A percentile compares a stretch with the other conserved stretches of the same genome.
These are phyloP conservation scores for Nephelium lappaceum DNA, from an alignment of 345 rosid genomes.

Conservation along the genomic window DNA sequence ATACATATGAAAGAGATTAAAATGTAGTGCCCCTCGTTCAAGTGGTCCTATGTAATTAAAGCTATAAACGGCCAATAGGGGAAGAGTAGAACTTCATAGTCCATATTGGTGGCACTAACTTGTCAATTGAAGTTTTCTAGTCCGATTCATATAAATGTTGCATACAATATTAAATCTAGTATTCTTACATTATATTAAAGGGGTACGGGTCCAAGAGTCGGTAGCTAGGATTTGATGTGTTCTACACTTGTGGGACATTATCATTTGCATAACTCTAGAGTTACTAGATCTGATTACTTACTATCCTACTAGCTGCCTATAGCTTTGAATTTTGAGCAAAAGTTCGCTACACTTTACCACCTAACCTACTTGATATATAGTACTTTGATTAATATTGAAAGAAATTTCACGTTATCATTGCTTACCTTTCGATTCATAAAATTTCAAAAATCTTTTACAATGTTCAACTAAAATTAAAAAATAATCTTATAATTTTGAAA, in stretches of 20 bases:
- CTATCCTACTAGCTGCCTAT: too few species aligned
- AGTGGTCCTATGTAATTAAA: background rate
- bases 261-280: background rate
- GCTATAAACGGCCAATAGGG: background rate
- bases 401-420: too few species aligned
- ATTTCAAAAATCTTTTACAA: too few species aligned
- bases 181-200: too few species aligned
- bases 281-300: background rate
- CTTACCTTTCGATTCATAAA: too few species aligned
- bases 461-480: too few species aligned
- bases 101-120: background rate
- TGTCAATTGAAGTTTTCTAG: background rate
- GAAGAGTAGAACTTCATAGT: too few species aligned
- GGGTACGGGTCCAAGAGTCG: background rate
- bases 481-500: too few species aligned
- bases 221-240: background rate
- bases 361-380: background rate
- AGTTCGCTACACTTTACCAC: background rate
- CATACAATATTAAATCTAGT: background rate
- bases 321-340: background rate
- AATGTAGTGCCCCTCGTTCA: background rate
- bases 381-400: background rate
- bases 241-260: background rate
- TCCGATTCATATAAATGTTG: background rate
- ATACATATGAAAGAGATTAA: background rate